Base-by-base conservation (phyloP, 2,329 filamentous ascomycete genomes). In the Arthrobotrys megalospora region DNA sequence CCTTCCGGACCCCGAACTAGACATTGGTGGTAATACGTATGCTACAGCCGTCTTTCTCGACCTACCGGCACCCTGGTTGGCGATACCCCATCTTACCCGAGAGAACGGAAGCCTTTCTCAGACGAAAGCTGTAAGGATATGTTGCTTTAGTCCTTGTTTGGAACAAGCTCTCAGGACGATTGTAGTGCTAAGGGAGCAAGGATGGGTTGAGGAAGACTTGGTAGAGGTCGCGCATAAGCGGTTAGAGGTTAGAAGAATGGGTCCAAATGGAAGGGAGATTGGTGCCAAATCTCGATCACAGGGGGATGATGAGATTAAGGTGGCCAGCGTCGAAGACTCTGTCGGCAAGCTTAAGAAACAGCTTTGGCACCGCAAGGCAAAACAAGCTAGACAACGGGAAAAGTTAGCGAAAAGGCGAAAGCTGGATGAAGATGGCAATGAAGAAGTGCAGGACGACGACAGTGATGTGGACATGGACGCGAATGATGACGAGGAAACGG, bases 121-220 rank as follows among this genome's bases (percentile, higher is more conserved):
- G 93, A 0, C 87, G 88, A 88, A 89, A 48, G 88, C 91, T 4
- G 89, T 91, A 0, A 88, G 96, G 82, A 88, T 99, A 68, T 99
- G 96, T 86, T 96, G 94, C 0, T 99, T 99, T 85, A 96, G 92
- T 0, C 96, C 96, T 0, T 99, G 96, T 84, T 96, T 99, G 80
- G 96, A 99, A 85, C 96, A 99, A 86, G 95, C 96, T 21, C 93
- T 92, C 66, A 90, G 91, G 70, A 98, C 96, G 0, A 91, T 97
- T 67, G 91, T 92, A 10, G 89, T 90, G 11, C 88, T 99, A 84
- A 91, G 95, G 67, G 89, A 90, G 43, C 86, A 94, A 6, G 93
- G 93, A 66, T 99, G 96, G 96, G 88, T 94, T 8, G 92, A 95
- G 73, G 96, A 98, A 80, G 90, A 93, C 81, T 97, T 97, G 93